These are phyloP conservation scores for Hyphopichia burtonii DNA, from an alignment of 1,139 yeast genomes.

Conservation along the genomic window DNA sequence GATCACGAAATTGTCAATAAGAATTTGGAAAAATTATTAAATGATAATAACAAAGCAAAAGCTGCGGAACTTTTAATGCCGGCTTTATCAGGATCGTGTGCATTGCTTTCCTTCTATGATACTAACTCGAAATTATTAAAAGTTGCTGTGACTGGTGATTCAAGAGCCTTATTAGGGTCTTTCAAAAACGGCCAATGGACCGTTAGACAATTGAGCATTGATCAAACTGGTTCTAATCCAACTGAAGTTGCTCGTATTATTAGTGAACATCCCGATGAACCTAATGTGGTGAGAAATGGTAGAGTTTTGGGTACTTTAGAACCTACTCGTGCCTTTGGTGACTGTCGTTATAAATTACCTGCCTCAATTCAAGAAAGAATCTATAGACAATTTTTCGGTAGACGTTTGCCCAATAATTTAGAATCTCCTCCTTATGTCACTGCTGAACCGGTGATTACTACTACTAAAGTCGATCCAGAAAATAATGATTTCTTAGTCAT, in stretches of 20 bases:
- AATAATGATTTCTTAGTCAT: slow-evolving; percentile 84
- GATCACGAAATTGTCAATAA: slow-evolving; percentile 86
- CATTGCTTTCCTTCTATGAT: slow-evolving; percentile 82
- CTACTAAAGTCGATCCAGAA: slow-evolving; percentile 69
- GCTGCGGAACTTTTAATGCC: slow-evolving; percentile 85
- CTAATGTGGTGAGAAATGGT: slow-evolving; percentile 79
- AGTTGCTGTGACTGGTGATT: slow-evolving; percentile 96
- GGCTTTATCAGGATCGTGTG: slow-evolving; percentile 95
- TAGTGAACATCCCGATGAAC: slow-evolving; percentile 89
- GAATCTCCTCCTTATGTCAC: slow-evolving; percentile 96
- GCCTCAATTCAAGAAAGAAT: slow-evolving; percentile 70
- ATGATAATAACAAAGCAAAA: slow-evolving; percentile 54
- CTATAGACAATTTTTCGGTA: slow-evolving; percentile 79
- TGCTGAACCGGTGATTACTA: slow-evolving; percentile 90
- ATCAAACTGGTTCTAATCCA: slow-evolving; percentile 92
- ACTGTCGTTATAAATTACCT: slow-evolving; percentile 85
- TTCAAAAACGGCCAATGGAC: slow-evolving; percentile 76
- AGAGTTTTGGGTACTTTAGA: slow-evolving; percentile 92
- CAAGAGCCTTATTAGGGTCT: slow-evolving; percentile 86
- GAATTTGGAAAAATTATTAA: slow-evolving; percentile 66
- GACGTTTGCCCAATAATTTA: slow-evolving; percentile 74
- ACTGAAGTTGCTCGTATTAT: slow-evolving; percentile 83
- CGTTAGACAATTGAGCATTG: slow-evolving; percentile 81
- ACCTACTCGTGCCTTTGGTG: slow-evolving; percentile 97
- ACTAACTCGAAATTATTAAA: slow-evolving; percentile 67